These are phyloP conservation scores for Priceomyces haplophilus DNA, from an alignment of 805 yeast species.

Conservation along the genomic window DNA sequence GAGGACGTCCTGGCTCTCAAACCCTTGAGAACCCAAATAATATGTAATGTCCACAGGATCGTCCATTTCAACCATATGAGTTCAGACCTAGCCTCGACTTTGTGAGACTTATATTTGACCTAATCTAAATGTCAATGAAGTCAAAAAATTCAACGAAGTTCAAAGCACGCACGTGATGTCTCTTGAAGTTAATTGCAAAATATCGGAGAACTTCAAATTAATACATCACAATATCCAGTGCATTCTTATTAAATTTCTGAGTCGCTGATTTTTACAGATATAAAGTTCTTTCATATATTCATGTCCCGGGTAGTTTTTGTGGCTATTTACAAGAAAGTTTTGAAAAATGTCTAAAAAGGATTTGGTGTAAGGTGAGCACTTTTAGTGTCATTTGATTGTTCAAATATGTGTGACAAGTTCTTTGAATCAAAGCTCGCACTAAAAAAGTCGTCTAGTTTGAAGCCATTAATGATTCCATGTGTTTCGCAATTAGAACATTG, in stretches of 20 bases:
- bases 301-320: no score
- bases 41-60: constrained; percentile 27
- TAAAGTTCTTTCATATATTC: no score
- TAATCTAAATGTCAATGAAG: not conserved
- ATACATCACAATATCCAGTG: no score
- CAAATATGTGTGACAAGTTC: constrained; percentile 1
- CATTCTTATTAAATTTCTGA: no score
- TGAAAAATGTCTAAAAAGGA: no score
- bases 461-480: constrained; percentile 44
- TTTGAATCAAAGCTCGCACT: constrained; percentile 7
- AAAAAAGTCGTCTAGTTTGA: constrained; percentile 38
- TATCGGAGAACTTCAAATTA: no score
- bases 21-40: constrained; percentile 32
- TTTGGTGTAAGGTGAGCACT: no score
- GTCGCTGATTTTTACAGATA: no score
- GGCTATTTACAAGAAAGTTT: no score
- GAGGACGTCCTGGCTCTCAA: constrained; percentile 30
- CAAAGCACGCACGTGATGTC: not conserved
- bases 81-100: not conserved
- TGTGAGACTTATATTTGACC: no score
- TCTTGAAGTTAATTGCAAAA: not conserved
- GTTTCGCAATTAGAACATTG: constrained; percentile 43
- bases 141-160: not conserved
- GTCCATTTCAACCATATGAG: constrained; percentile 10
- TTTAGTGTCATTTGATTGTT: not conserved